Percentiles rank a stretch among this genome's conserved stretches.
phyloP scores from a whole-genome alignment of 2,329 filamentous ascomycete genomes.

The Didymella exigua region DNA sequence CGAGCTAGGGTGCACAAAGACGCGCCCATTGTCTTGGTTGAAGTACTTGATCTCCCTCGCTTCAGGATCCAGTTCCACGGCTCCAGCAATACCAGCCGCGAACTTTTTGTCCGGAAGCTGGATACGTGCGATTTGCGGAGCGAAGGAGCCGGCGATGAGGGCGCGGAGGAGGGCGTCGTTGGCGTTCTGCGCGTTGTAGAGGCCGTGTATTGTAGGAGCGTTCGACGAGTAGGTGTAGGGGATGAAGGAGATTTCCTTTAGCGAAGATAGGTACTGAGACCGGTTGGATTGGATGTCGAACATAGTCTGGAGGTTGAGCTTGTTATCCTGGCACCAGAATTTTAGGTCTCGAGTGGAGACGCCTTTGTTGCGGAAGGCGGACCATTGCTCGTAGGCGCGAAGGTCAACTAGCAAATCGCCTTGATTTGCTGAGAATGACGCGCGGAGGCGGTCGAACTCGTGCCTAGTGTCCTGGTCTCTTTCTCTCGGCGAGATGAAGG shows the following conservation, averaged over 20 bases:
- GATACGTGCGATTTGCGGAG: slow-evolving; percentile 87
- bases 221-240: slow-evolving; percentile 48
- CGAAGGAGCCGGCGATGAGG: slow-evolving; percentile 58
- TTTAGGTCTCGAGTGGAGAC: slow-evolving; percentile 66
- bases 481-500: slow-evolving; percentile 83
- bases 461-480: slow-evolving; percentile 84
- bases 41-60: slow-evolving; percentile 92
- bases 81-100: slow-evolving; percentile 81
- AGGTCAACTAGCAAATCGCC: slow-evolving; percentile 91
- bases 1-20: slow-evolving; percentile 91
- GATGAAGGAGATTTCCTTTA: slow-evolving; percentile 85
- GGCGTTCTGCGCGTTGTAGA: slow-evolving; percentile 57
- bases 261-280: slow-evolving; percentile 81
- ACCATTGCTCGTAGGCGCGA: slow-evolving; percentile 82
- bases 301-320: slow-evolving; percentile 81
- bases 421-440: slow-evolving; percentile 74
- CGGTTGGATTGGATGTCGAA: slow-evolving; percentile 87
- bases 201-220: slow-evolving; percentile 30
- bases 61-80: slow-evolving; percentile 91
- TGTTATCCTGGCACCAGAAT: slow-evolving; percentile 83
- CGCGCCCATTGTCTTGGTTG: slow-evolving; percentile 62
- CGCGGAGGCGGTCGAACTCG: slow-evolving; percentile 76
- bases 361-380: slow-evolving; percentile 64
- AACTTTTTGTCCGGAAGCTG: slow-evolving; percentile 97
- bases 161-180: slow-evolving; percentile 56